Evolutionary conservation across 2,329 filamentous ascomycete genomes (phyloP).

Genomic region (Botrytis pseudocinerea): DNA sequence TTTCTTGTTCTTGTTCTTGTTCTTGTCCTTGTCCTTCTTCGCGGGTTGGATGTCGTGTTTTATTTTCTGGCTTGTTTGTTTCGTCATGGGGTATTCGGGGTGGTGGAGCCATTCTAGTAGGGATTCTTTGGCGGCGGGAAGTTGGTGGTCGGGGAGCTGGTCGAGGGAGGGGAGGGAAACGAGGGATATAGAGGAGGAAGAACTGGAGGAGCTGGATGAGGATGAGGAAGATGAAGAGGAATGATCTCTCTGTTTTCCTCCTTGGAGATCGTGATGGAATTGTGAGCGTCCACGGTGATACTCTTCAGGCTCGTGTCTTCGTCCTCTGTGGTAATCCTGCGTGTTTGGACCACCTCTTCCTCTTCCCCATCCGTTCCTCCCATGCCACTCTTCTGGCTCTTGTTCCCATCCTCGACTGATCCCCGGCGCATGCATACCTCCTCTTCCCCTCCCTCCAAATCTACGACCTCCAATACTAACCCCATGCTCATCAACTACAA

Average conservation of each 20-base stretch:
- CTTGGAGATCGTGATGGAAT: slow-evolving; percentile 6
- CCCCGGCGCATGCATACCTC: background rate
- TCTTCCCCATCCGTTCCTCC: slow-evolving; percentile 23
- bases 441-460: slow-evolving; percentile 26
- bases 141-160: slow-evolving; percentile 50
- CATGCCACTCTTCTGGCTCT: background rate
- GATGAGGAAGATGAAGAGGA: slow-evolving; percentile 35
- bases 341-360: slow-evolving; percentile 1
- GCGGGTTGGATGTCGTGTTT: slow-evolving; percentile 48
- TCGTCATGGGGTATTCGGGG: slow-evolving; percentile 52
- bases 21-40: slow-evolving; percentile 31
- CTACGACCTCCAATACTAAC: slow-evolving; percentile 30
- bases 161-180: slow-evolving; percentile 57
- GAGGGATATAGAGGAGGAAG: slow-evolving; percentile 44
- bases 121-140: slow-evolving; percentile 48
- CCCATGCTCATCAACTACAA: slow-evolving; percentile 32
- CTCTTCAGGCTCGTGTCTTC: slow-evolving; percentile 5
- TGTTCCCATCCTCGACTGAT: slow-evolving; percentile 17
- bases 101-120: slow-evolving; percentile 52
- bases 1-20: slow-evolving; percentile 30
- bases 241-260: slow-evolving; percentile 23
- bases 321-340: slow-evolving; percentile 15
- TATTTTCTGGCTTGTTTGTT: slow-evolving; percentile 46
- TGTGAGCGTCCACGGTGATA: slow-evolving; percentile 10
- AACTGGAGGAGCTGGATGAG: slow-evolving; percentile 43